Conservation (phyloP, 495 filamentous ascomycete species). For the Paragyromitra xinjiangensis region DNA sequence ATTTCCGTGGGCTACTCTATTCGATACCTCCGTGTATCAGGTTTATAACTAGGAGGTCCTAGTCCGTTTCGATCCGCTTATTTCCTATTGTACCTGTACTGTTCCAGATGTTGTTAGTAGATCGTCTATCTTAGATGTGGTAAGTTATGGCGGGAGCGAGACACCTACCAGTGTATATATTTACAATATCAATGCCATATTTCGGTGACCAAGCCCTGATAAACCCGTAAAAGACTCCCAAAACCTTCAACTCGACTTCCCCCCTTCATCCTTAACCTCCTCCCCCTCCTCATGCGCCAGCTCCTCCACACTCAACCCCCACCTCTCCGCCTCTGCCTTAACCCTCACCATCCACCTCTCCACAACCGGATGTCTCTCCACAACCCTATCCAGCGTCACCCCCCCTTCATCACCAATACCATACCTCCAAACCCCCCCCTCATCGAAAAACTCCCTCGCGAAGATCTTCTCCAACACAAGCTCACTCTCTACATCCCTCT, state of each 20-base stretch:
- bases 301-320: constrained; percentile 59
- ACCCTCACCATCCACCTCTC: constrained; percentile 65
- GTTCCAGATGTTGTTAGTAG: background rate
- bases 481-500: constrained; percentile 65
- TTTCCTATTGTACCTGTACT: background rate
- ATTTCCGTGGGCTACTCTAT: too few relatives aligned
- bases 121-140: background rate
- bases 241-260: background rate
- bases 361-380: constrained; percentile 68
- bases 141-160: background rate
- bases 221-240: background rate
- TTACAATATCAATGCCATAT: background rate
- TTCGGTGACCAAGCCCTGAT: background rate
- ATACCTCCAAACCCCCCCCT: constrained; percentile 72
- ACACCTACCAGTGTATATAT: background rate
- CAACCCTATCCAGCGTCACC: constrained; percentile 65
- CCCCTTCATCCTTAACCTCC: background rate
- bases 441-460: constrained; percentile 67
- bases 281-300: constrained; percentile 35
- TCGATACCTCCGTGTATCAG: background rate
- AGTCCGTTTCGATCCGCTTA: background rate
- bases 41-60: background rate
- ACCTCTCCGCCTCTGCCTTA: constrained; percentile 59
- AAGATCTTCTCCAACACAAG: constrained; percentile 72
- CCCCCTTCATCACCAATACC: constrained; percentile 61